These are phyloP conservation scores for Nicotiana otophora DNA, from an alignment of 257 asterid species.

Conservation along the genomic window DNA sequence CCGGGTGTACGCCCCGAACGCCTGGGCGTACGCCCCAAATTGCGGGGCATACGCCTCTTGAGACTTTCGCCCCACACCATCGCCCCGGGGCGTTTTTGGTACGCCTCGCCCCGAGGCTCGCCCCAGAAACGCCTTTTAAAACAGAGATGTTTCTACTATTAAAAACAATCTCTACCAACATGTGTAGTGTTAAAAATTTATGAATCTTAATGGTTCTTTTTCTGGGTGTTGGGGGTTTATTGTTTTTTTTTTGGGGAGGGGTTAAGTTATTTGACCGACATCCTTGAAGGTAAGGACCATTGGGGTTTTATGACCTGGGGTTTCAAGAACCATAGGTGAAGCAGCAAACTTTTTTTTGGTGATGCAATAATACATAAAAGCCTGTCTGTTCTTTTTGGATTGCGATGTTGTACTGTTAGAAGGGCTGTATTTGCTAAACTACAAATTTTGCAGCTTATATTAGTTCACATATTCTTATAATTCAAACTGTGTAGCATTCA, in stretches of 20 bases:
- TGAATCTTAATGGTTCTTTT: background rate
- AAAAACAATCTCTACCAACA: background rate
- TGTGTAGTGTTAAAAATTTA: background rate
- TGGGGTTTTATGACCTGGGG: background rate
- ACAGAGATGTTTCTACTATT: background rate
- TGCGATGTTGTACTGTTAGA: background rate
- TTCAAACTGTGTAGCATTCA: background rate
- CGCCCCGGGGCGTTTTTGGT: too few species aligned
- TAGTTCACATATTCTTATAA: background rate
- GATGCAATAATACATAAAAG: background rate
- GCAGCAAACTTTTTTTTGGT: background rate
- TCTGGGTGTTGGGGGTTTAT: background rate
- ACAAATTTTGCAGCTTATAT: background rate
- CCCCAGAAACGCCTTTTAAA: too few species aligned
- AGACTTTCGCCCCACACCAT: too few species aligned
- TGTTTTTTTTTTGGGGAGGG: too few species aligned
- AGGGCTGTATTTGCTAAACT: background rate
- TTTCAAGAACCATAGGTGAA: background rate
- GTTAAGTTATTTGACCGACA: background rate
- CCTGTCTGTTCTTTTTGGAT: background rate
- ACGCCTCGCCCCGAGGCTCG: too few species aligned
- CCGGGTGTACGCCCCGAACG: too few species aligned
- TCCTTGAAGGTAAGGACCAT: background rate
- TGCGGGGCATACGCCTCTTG: too few species aligned
- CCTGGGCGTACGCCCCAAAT: too few species aligned